phyloP scores from a whole-genome alignment of 768 basidiomycete species.

The Chiua virens region DNA sequence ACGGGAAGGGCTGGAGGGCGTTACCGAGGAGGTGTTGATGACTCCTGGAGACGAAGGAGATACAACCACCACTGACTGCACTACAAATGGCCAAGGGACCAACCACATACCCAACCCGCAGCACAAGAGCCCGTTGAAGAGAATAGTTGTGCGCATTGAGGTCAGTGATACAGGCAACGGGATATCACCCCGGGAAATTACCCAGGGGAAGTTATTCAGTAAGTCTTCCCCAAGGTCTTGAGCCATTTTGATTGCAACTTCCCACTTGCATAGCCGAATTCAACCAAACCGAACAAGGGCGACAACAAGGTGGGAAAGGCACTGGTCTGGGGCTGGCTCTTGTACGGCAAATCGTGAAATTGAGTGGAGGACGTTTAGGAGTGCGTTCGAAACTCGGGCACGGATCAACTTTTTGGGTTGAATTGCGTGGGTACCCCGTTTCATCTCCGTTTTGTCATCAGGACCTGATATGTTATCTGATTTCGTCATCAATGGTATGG shows the following conservation, averaged over 20 bases:
- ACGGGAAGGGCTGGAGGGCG: no score
- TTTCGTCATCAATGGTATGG: conserved; percentile 4
- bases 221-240: conserved; percentile 27
- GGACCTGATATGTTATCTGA: conserved; percentile 7
- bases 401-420: conserved; percentile 90
- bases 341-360: conserved; percentile 75
- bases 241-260: not conserved
- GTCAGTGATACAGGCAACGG: conserved; percentile 76
- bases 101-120: not conserved
- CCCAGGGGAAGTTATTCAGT: conserved; percentile 72
- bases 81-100: not conserved
- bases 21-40: conserved; percentile 24
- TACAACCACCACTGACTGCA: conserved; percentile 4
- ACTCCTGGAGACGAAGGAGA: conserved; percentile 36
- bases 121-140: conserved; percentile 41
- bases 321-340: conserved; percentile 76
- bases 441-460: conserved; percentile 11
- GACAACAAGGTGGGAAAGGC: conserved; percentile 71
- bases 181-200: conserved; percentile 64
- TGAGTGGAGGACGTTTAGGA: conserved; percentile 73
- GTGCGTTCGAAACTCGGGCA: conserved; percentile 59
- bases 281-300: conserved; percentile 76
- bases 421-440: conserved; percentile 48
- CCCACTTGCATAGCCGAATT: conserved; percentile 53
- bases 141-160: conserved; percentile 82